Evolutionary conservation across 2,329 filamentous ascomycete genomes (phyloP), one percentile per base, ranked within the genome.

Genomic region (Curvularia eragrostidis): DNA sequence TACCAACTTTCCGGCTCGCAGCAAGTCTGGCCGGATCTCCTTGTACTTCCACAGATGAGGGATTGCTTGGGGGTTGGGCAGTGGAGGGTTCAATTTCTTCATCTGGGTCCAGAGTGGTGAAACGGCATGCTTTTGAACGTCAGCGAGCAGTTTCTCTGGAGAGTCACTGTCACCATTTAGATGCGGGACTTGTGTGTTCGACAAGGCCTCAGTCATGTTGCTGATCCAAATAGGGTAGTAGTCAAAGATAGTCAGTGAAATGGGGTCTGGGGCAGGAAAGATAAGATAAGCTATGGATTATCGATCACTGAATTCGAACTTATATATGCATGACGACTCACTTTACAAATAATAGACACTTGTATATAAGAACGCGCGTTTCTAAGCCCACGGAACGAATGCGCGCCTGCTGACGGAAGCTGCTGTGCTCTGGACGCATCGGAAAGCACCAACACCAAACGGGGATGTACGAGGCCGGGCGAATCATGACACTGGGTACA

Each of bases 1-100:
- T n/a, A 78, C 65, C 7, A 79, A 66, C 12, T 76, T 65, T 5
- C 74, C 76, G 0, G 77, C 75, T 21, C 67, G 62, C 5, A 77
- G 65, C 9, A 79, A 68, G 39, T 71, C 71, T 1, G 76, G 74
- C 12, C 50, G 38, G 19, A 56, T 57, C 23, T 46, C 32, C 7
- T 30, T 18, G 36, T 61, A 61, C 23, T 61, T 54, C 58, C 58
- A 61, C 8, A 38, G 21, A 13, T 50, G 26, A 23, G 47, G 23
- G 12, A 42, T 44, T 12, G 58, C 58, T 32, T 51, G 48, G 12
- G 58, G 58, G 32, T 61, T 61, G 7, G 58, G 58, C 12, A 34
- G 30, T 13, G 58, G 54, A 12, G 58, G 58, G 2, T 57, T 54
- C 58, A 61, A 57, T 19, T 46, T 49, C 36, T 49, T 51, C 58